Evolutionary conservation across 192 early-diverging fungal species (phyloP), one percentile per base, ranked within the genome.

Genomic region (Phlyctochytrium planicorne): DNA sequence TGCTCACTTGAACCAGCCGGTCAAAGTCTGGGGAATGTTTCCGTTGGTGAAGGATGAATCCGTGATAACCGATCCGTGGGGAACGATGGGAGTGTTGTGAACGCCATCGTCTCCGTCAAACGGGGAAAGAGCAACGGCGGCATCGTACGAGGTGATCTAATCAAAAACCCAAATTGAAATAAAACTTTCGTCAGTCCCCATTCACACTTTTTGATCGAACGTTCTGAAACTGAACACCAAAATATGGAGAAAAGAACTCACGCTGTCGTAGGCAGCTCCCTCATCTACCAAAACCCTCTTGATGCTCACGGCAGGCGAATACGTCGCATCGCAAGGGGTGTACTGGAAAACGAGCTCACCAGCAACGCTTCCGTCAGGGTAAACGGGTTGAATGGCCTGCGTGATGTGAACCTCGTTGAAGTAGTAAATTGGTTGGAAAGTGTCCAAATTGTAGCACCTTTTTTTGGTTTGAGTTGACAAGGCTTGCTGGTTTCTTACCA

Each of bases 1-100:
- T 50, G 27, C 55, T 57, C 27, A 57, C 55, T 57, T 57, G 55
- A 25, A 57, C 55, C 55, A 57, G 6, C 55, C 55, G 55, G 12
- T 14, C 6, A 27, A 29, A 57, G 27, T 29, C 55, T 10, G 10
- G 20, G 55, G 20, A 6, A 27, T 14, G 55, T 29, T 25, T 29
- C 14, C 20, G 25, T 25, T 25, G 12, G 10, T 25, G 10, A 6
- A 12, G 12, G 55, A 6, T n/a, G n/a, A n/a, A 6, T 57, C 55
- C 10, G 27, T 29, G 6, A 57, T 29, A 12, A 24, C 4, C 14
- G 55, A 57, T 12, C 10, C 10, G 14, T 47, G 6, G 40, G 40
- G 40, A 20, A 47, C 40, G 40, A 47, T 47, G 40, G 40, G 40
- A 47, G 20, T 6, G 40, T 47, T 47, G 10, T 20, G 6, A 20